Conservation (phyloP, 2,329 filamentous ascomycete species). For the Apiospora aurea region DNA sequence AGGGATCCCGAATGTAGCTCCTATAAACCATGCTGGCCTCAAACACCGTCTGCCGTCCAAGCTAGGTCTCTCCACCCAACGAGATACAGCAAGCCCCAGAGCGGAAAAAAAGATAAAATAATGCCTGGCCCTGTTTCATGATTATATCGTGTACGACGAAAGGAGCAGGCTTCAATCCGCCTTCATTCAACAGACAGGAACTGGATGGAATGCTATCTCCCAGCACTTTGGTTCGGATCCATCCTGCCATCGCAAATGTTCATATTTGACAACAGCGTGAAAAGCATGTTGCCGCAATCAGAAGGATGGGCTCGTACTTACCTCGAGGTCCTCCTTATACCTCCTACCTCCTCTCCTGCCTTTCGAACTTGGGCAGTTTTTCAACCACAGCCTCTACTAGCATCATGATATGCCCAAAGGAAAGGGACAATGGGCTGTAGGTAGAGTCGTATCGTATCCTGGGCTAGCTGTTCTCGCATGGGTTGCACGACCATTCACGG, state of each 20-base stretch:
- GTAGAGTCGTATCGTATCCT: neutral
- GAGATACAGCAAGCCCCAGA: too few species aligned
- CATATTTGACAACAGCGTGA: neutral
- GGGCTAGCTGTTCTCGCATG: slow-evolving; percentile 9
- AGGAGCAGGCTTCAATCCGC: neutral
- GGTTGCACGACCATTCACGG: slow-evolving; percentile 16
- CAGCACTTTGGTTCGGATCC: neutral
- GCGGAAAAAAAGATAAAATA: too few species aligned
- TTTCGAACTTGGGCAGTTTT: neutral
- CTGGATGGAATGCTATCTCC: neutral
- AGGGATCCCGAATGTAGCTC: neutral
- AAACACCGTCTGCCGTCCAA: neutral
- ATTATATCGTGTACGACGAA: neutral
- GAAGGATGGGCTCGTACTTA: slow-evolving; percentile 1
- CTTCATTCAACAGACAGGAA: neutral
- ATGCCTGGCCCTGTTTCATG: neutral
- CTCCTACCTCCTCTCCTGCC: neutral
- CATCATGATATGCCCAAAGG: neutral
- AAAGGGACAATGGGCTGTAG: neutral
- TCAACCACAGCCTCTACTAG: neutral
- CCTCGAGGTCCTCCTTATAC: neutral
- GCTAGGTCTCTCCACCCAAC: neutral
- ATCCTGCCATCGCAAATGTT: neutral
- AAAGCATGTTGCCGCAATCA: neutral
- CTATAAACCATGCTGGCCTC: neutral